Percentiles rank a stretch among this genome's conserved stretches.
Conservation (phyloP, 2,329 filamentous ascomycete genomes). For the Aspergillus puulaauensis region DNA sequence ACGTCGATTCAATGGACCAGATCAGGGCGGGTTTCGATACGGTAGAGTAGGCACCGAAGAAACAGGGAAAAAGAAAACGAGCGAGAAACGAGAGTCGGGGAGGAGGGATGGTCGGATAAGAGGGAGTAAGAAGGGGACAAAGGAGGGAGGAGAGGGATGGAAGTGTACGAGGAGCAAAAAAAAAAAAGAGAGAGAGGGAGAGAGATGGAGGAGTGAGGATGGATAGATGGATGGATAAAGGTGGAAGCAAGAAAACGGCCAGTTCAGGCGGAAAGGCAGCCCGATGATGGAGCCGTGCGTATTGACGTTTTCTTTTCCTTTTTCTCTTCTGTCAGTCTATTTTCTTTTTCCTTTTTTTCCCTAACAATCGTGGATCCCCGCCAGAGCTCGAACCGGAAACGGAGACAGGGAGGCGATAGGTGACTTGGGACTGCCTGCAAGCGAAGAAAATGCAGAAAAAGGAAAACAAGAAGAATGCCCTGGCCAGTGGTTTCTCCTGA, state of each 20-base stretch:
- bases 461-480: constrained; percentile 5
- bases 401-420: constrained; percentile 29
- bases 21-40: constrained; percentile 15
- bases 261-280: constrained; percentile 19
- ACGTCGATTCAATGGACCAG: constrained; percentile 16
- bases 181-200: constrained; percentile 9
- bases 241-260: constrained; percentile 17
- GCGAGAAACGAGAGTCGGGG: constrained; percentile 19
- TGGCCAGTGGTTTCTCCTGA: background rate
- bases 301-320: constrained; percentile 10
- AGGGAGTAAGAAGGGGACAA: constrained; percentile 16
- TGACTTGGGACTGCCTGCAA: constrained; percentile 4
- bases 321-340: constrained; percentile 5
- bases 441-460: constrained; percentile 19
- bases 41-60: constrained; percentile 12
- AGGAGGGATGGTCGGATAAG: constrained; percentile 3
- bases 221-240: constrained; percentile 11
- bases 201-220: constrained; percentile 14
- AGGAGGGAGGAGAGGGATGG: constrained; percentile 18
- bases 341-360: constrained; percentile 16
- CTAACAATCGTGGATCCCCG: constrained; percentile 34
- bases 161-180: constrained; percentile 1
- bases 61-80: constrained; percentile 3
- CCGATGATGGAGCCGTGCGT: constrained; percentile 17
- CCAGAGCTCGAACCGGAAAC: constrained; percentile 37